Base-by-base conservation (phyloP, 495 filamentous ascomycete genomes). In the Cetradonia linearis region DNA sequence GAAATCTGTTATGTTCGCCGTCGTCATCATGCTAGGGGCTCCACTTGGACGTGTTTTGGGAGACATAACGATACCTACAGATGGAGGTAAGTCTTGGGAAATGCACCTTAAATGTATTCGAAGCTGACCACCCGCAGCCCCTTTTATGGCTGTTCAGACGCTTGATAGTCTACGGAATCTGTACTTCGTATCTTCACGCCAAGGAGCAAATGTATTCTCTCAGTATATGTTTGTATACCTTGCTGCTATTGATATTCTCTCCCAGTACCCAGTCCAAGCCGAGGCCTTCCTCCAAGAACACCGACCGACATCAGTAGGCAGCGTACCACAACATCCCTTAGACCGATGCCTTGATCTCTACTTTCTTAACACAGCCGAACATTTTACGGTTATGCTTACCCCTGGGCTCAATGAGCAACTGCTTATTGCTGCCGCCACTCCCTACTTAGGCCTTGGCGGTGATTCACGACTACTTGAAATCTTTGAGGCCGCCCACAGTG, bases 401-500 rank as follows among this genome's bases (percentile, higher is more conserved):
- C 77, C 85, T 2, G 67, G 75, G 10, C 76, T 78, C 23, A 87
- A 81, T 67, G 88, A 95, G 63, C 76, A 85, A 14, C 74, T 95
- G 2, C 79, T 95, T 33, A 73, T 96, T 44, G 77, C 82, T 16
- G 83, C 88, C 4, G 86, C 88, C 25, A 79, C 81, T 10, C 83
- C 87, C 5, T 96, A 97, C 70, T 82, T 97, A 11, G 79, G 82
- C 36, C 77, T 86, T 27, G 77, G 77, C 34, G 76, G 79, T 33
- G 79, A 88, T 67, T 75, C 76, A 56, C 71, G 80, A 62, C 76
- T 91, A 59, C 70, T 85, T 36, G 82, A 88, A 63, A 86, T 94
- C 5, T 96, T 96, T 67, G 93, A 98, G 73, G 83, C 93, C 1
- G 91, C 92, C 10, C 94, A 98, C 73, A 88, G 85, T 63, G 80